These are phyloP conservation scores for Arabis alpina DNA, from an alignment of 345 rosid species.

Conservation along the genomic window DNA sequence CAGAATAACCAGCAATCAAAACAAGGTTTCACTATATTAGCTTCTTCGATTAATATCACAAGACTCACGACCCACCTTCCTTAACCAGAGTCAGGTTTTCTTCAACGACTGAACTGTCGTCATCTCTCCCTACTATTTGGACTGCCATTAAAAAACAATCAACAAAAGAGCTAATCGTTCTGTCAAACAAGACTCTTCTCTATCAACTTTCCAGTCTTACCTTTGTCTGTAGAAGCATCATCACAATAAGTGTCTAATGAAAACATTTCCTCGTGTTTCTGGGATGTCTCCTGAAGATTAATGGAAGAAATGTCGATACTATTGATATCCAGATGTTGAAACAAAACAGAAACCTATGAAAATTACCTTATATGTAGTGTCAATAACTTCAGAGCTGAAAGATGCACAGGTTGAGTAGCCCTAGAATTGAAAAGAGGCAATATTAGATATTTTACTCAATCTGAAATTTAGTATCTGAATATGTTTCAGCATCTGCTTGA, in stretches of 20 bases:
- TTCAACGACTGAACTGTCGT: conserved; percentile 1
- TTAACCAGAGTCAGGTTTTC: conserved; percentile 29
- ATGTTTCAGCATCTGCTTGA: background rate
- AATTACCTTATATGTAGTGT: conserved; percentile 3
- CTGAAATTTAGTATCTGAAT: background rate
- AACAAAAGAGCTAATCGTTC: background rate
- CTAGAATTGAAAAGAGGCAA: conserved; percentile 13
- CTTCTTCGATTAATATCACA: conserved; percentile 10
- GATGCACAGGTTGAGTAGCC: background rate
- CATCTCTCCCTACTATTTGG: conserved; percentile 14
- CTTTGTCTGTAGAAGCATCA: conserved; percentile 26
- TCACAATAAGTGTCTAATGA: conserved; percentile 18
- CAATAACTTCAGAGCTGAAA: conserved; percentile 13
- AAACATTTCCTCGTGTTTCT: conserved; percentile 14
- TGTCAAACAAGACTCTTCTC: conserved; percentile 7
- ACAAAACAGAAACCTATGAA: background rate
- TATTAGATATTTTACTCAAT: conserved; percentile 3
- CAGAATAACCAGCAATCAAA: background rate
- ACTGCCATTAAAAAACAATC: conserved; percentile 7
- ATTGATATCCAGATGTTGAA: conserved; percentile 2
- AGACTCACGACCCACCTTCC: conserved; percentile 45
- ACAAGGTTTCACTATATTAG: background rate
- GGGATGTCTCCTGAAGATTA: conserved; percentile 26
- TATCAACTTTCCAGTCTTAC: conserved; percentile 22
- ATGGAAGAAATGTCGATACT: background rate